Evolutionary conservation across 2,329 filamentous ascomycete genomes (phyloP), one percentile per base, ranked within the genome.

Genomic region (Nakataea oryzae): DNA sequence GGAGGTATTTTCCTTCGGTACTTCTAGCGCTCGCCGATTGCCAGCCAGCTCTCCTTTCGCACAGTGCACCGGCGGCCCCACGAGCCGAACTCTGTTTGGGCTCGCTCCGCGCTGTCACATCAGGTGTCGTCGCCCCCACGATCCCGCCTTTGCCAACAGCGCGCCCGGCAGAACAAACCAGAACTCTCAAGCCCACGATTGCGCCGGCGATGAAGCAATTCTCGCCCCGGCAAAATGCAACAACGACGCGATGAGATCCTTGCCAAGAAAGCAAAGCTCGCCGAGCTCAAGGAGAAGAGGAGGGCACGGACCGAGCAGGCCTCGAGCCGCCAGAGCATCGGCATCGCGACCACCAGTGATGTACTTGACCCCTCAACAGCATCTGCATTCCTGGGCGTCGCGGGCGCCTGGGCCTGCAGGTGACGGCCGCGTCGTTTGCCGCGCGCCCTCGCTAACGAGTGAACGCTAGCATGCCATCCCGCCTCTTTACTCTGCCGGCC

Each of bases 181-280:
- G 17, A n/a, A 6, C 21, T 50, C 41, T 50, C 21, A n/a, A 50
- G 21, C 41, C 21, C 41, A 13, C 41, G 41, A 50, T 50, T 24
- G 41, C 41, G 21, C 56, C 59, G 29, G 59, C 55, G 54, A 61
- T 61, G 59, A 61, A 34, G 50, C 30, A 9, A 32, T 27, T 58
- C 29, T 34, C 54, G 13, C 26, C 56, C 56, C 65, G 71, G 65
- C 74, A 77, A 71, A 67, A 88, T 88, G 81, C 86, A 88, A 78
- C 88, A 93, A 81, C 89, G 93, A 70, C 89, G 91, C 79, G 92
- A 96, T 80, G 95, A 99, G 80, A 96, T 99, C 69, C 81, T 95
- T 69, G 93, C 92, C 68, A 99, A 99, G 79, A 93, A 91, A 81
- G 93, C 93, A 66, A 97, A 95, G 81, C 91, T 99, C 70, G 93